A percentile compares a stretch with the other conserved stretches of the same genome.
Evolutionary conservation across 2,329 filamentous ascomycete genomes (phyloP).

Genomic region (Phaeomoniella chlamydospora): DNA sequence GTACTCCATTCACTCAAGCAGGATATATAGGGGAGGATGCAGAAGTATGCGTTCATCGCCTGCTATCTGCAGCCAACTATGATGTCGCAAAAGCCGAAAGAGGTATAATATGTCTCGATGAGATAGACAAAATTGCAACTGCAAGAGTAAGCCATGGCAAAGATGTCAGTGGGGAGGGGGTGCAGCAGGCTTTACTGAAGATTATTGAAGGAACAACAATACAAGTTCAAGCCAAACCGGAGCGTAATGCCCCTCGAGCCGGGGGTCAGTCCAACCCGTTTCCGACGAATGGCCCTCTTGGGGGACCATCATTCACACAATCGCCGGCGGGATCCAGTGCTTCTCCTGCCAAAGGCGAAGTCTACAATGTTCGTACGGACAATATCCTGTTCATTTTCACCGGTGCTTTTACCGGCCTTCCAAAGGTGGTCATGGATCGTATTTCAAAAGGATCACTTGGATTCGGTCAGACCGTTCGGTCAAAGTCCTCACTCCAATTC

Average conservation of each 20-base stretch:
- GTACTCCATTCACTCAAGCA: conserved; percentile 88
- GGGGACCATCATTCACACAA: conserved; percentile 13
- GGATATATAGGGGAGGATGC: conserved; percentile 97
- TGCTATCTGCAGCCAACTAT: conserved; percentile 82
- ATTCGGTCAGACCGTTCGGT: conserved; percentile 71
- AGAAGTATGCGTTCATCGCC: conserved; percentile 83
- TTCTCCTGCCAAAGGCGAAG: conserved; percentile 37
- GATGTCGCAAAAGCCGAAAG: conserved; percentile 71
- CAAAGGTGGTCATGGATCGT: conserved; percentile 76
- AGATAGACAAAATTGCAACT: conserved; percentile 93
- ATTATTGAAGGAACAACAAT: conserved; percentile 93
- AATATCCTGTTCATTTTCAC: conserved; percentile 97
- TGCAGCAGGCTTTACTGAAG: conserved; percentile 89
- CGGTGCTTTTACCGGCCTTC: conserved; percentile 83
- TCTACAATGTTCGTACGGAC: conserved; percentile 70
- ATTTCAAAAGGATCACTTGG: conserved; percentile 78
- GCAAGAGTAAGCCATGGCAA: conserved; percentile 77
- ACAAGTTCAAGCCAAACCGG: conserved; percentile 69
- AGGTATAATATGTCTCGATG: conserved; percentile 89
- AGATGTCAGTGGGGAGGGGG: conserved; percentile 90
- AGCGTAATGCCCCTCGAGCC: conserved; percentile 24
- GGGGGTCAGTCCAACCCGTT: conserved; percentile 22
- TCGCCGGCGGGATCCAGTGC: conserved; percentile 15
- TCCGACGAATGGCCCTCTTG: conserved; percentile 22
- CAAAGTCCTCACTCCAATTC: conserved; percentile 18